phyloP scores from a whole-genome alignment of 2,329 filamentous ascomycete species.

The Colletotrichum gigasporum region DNA sequence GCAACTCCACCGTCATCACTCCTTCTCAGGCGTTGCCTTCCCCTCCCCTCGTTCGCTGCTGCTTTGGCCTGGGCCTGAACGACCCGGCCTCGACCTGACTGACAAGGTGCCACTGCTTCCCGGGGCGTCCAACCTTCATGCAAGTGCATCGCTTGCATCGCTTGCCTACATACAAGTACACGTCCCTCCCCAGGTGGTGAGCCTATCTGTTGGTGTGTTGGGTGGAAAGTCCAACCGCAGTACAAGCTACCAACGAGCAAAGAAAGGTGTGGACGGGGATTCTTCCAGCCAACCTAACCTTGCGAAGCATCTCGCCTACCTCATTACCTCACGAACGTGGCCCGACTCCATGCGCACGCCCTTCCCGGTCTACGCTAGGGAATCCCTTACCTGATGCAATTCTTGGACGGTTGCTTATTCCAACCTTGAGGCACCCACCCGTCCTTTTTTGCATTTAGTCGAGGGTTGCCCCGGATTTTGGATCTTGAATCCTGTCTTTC shows the following conservation, averaged over 20 bases:
- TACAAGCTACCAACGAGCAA: not conserved
- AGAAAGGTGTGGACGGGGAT: not conserved
- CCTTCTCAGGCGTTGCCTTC: not conserved
- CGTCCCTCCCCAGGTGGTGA: not conserved
- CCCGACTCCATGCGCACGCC: conserved; percentile 22
- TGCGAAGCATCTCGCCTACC: not conserved
- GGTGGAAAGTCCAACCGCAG: not conserved
- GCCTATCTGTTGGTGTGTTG: not conserved
- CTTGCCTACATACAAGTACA: conserved; percentile 13
- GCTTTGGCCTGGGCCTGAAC: not conserved
- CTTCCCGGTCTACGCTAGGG: conserved; percentile 10
- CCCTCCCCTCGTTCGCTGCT: not conserved
- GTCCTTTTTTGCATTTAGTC: conserved; percentile 9
- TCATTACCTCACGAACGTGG: conserved; percentile 14
- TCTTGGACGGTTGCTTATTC: conserved; percentile 13
- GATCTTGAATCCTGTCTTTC: conserved; percentile 10
- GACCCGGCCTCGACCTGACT: not conserved
- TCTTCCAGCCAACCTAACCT: not conserved
- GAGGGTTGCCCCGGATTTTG: conserved; percentile 6
- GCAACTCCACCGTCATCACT: conserved; percentile 23
- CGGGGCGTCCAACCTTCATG: conserved; percentile 17
- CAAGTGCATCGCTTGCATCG: conserved; percentile 2
- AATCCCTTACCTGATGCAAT: not conserved
- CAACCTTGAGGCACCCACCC: conserved; percentile 4
- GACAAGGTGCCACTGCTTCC: conserved; percentile 19